Percentiles rank a stretch among this genome's conserved stretches.
These are phyloP conservation scores for Selaginella moellendorffii DNA, from an alignment of 75 land plant genomes.

Conservation along the genomic window DNA sequence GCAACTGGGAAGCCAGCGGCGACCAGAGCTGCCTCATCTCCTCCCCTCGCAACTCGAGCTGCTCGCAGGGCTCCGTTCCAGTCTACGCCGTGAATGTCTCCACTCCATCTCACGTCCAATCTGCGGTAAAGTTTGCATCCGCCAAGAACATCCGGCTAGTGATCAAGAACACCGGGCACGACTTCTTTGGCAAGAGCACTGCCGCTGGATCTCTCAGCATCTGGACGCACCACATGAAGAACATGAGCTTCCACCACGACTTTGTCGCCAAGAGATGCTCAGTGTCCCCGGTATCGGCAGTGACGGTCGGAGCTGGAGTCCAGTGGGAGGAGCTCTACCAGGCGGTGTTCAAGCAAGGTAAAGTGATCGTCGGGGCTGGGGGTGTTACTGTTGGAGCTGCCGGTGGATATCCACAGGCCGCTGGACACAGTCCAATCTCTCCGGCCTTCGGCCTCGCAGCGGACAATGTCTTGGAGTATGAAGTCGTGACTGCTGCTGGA, in stretches of 20 bases:
- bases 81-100: constrained; percentile 13
- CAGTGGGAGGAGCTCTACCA: too few species aligned
- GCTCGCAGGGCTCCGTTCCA: constrained; percentile 20
- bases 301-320: too few species aligned
- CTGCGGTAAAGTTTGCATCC: constrained; percentile 14
- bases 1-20: too few species aligned
- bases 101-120: too few species aligned
- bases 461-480: constrained; percentile 13
- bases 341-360: constrained; percentile 9
- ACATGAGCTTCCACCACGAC: constrained; percentile 13
- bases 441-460: too few species aligned
- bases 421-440: too few species aligned
- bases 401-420: too few species aligned
- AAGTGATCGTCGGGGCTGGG: constrained; percentile 10
- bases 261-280: constrained; percentile 1
- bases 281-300: constrained; percentile 1
- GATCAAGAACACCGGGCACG: constrained; percentile 24
- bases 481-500: constrained; percentile 17
- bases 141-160: constrained; percentile 13
- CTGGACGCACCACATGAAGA: constrained; percentile 16
- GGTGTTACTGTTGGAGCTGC: constrained; percentile 12
- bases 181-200: constrained; percentile 17
- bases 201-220: constrained; percentile 15
- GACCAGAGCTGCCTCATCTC: too few species aligned
- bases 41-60: constrained; percentile 12